Evolutionary conservation across 1,139 yeast genomes (phyloP).

Genomic region (Saccharomyces hybrid): DNA sequence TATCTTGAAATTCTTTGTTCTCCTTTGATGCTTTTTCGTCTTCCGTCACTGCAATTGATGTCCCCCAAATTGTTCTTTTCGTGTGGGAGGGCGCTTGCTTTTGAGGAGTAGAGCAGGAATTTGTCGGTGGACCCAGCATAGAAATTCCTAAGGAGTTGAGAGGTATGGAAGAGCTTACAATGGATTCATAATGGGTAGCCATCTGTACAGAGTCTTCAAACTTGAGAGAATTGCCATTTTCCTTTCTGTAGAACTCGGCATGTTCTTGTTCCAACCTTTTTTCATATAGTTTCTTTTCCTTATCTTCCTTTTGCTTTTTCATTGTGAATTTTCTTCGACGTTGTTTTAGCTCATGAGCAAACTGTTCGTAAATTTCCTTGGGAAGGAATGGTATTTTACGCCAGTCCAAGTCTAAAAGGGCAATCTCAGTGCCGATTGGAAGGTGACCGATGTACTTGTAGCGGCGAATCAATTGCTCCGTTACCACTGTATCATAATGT

Average conservation of each 20-base stretch:
- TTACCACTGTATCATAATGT: conserved; percentile 51
- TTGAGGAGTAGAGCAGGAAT: background rate
- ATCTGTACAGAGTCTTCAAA: conserved; percentile 1
- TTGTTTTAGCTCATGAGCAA: conserved; percentile 52
- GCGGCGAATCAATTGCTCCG: conserved; percentile 45
- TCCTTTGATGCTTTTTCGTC: conserved; percentile 25
- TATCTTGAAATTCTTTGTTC: conserved; percentile 26
- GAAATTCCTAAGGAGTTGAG: background rate
- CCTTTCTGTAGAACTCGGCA: conserved; percentile 49
- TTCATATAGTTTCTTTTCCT: conserved; percentile 52
- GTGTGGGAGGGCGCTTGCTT: conserved; percentile 2
- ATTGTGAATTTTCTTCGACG: conserved; percentile 48
- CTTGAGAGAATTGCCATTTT: conserved; percentile 36
- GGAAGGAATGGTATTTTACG: conserved; percentile 37
- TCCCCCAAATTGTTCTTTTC: conserved; percentile 55
- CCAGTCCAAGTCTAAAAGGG: conserved; percentile 87
- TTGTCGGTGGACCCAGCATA: background rate
- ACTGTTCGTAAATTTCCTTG: conserved; percentile 46
- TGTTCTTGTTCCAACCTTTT: conserved; percentile 53
- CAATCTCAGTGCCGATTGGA: conserved; percentile 79
- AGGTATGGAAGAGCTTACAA: conserved; percentile 5
- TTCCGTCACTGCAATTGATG: conserved; percentile 39
- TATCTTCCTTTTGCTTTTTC: conserved; percentile 59
- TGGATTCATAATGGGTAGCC: conserved; percentile 7
- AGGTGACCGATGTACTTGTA: conserved; percentile 72